Conservation (phyloP, 139 green algal genomes). For the Pleodorina starrii region DNA sequence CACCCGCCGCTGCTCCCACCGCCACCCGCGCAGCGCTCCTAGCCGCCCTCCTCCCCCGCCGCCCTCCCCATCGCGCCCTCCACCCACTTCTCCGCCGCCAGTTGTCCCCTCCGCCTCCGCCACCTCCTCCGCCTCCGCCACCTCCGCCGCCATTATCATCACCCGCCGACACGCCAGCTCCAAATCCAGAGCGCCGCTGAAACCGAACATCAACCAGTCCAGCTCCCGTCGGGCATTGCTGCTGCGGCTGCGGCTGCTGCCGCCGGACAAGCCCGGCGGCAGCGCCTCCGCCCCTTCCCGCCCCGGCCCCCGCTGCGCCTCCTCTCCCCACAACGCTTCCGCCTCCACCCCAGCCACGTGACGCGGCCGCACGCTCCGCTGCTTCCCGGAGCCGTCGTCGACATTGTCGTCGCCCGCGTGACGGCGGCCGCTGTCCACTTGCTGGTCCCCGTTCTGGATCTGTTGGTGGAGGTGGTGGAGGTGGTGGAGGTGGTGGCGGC, state of each 20-base stretch:
- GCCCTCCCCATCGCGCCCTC: not conserved
- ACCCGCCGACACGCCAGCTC: not conserved
- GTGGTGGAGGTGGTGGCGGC: too few relatives aligned
- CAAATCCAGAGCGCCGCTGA: constrained; percentile 8
- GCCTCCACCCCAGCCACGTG: too few relatives aligned
- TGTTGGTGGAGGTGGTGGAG: too few relatives aligned
- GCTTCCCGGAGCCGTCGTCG: not conserved
- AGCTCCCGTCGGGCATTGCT: not conserved
- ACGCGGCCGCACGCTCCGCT: too few relatives aligned
- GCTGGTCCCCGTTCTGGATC: too few relatives aligned
- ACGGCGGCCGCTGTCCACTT: not conserved
- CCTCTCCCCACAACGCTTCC: too few relatives aligned
- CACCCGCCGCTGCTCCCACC: not conserved
- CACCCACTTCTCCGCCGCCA: not conserved
- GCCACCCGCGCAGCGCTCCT: not conserved
- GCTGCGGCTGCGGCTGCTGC: not conserved
- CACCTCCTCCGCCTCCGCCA: not conserved
- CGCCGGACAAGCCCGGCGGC: too few relatives aligned
- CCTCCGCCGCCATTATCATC: not conserved
- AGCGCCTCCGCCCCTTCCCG: too few relatives aligned
- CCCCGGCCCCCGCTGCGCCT: too few relatives aligned
- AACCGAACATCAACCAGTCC: constrained; percentile 2
- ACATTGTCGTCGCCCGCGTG: not conserved
- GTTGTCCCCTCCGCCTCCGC: not conserved
- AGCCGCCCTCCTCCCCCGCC: not conserved